Conservation (phyloP, 371 early-diverging fungal genomes). For the Zychaea mexicana region DNA sequence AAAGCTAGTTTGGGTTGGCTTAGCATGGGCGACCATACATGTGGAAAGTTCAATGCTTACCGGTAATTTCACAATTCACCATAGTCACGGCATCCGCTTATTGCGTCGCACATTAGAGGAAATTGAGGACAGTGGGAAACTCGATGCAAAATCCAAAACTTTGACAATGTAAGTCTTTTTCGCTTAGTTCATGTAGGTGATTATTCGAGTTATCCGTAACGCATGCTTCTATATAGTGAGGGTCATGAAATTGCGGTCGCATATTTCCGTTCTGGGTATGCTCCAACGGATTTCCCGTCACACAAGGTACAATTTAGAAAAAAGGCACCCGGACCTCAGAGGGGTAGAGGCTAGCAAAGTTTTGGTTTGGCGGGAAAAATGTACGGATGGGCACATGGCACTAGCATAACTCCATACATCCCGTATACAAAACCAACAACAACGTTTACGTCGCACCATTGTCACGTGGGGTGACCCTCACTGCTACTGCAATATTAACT, state of each 20-base stretch:
- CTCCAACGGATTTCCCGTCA: conserved; percentile 85
- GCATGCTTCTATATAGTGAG: conserved; percentile 42
- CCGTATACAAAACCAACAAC: no score
- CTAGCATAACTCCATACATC: no score
- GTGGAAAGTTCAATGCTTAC: not conserved
- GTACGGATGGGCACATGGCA: not conserved
- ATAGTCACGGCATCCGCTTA: conserved; percentile 66
- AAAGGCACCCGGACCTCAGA: not conserved
- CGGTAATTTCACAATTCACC: no score
- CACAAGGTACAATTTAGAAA: conserved; percentile 51
- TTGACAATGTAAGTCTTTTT: conserved; percentile 59
- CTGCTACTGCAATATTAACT: not conserved
- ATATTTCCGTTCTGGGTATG: conserved; percentile 94
- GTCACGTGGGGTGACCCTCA: no score
- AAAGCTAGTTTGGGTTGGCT: no score
- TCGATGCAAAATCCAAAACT: conserved; percentile 58
- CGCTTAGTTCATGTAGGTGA: no score
- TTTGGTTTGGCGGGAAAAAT: not conserved
- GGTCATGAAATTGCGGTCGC: conserved; percentile 82
- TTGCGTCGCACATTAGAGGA: conserved; percentile 73
- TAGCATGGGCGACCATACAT: no score
- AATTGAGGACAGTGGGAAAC: conserved; percentile 53
- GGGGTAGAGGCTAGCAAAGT: no score
- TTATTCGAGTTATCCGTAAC: not conserved
- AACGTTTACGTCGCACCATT: no score